phyloP scores from a whole-genome alignment of 192 early-diverging fungal species.

The Mortierella claussenii region DNA sequence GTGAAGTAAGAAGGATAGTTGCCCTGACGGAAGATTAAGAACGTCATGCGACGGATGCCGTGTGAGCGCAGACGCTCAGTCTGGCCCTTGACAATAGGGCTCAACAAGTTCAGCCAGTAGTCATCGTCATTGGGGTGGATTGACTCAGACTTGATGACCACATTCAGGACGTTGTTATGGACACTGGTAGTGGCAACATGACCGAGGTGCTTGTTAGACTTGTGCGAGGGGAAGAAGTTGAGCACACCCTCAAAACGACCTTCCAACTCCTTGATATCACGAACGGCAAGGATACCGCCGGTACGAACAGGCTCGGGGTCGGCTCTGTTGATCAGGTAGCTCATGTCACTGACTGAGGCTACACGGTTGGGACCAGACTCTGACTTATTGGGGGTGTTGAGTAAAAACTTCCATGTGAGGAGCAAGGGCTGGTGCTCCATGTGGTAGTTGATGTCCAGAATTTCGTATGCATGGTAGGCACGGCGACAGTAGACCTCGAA shows the following conservation, averaged over 20 bases:
- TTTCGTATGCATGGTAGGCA: conserved; percentile 97
- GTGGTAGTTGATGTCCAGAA: conserved; percentile 84
- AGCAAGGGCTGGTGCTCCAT: conserved; percentile 72
- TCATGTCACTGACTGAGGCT: conserved; percentile 84
- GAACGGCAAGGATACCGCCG: conserved; percentile 86
- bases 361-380: conserved; percentile 70
- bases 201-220: conserved; percentile 42
- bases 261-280: conserved; percentile 76
- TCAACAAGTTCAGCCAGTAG: conserved; percentile 69
- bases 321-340: conserved; percentile 77
- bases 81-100: conserved; percentile 68
- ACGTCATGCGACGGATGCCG: conserved; percentile 89
- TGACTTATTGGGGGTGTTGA: conserved; percentile 65
- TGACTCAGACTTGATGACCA: conserved; percentile 78
- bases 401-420: conserved; percentile 82
- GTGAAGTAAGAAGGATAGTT: conserved; percentile 95
- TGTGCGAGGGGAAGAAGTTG: conserved; percentile 66
- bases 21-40: conserved; percentile 85
- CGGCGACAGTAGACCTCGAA: conserved; percentile 97
- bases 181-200: conserved; percentile 25
- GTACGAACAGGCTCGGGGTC: conserved; percentile 81
- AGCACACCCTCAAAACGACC: conserved; percentile 67
- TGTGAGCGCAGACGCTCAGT: conserved; percentile 73
- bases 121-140: conserved; percentile 76
- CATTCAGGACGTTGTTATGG: conserved; percentile 84